Conservation (phyloP, 805 yeast species). For the Candida glaebosa region DNA sequence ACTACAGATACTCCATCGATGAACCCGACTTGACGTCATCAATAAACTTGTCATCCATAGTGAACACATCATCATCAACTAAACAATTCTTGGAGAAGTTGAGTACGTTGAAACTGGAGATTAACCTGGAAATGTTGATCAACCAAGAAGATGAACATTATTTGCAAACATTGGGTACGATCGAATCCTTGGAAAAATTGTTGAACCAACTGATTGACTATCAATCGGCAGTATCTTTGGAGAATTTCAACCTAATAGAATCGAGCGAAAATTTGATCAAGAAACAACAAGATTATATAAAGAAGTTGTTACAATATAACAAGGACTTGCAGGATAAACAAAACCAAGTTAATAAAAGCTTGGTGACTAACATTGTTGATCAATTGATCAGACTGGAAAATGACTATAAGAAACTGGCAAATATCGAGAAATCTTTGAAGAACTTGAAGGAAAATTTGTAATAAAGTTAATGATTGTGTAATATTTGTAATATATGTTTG, state of each 20-base stretch:
- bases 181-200: constrained; percentile 2
- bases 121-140: background rate
- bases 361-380: constrained; percentile 3
- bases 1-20: background rate
- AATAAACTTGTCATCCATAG: constrained; percentile 3
- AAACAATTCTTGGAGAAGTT: constrained; percentile 3
- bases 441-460: constrained; percentile 3
- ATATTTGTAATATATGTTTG: constrained; percentile 6
- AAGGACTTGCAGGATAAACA: constrained; percentile 4
- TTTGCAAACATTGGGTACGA: background rate
- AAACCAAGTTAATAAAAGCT: constrained; percentile 4
- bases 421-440: constrained; percentile 2
- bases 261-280: constrained; percentile 3
- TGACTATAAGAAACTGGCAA: constrained; percentile 1
- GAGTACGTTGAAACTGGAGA: background rate
- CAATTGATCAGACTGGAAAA: constrained; percentile 4
- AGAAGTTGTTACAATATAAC: constrained; percentile 2
- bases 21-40: constrained; percentile 1
- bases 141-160: background rate
- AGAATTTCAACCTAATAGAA: constrained; percentile 3
- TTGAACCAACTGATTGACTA: constrained; percentile 4
- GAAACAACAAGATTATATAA: constrained; percentile 3
- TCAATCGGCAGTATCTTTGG: constrained; percentile 3
- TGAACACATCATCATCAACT: constrained; percentile 2
- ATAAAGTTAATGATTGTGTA: background rate